Base-by-base conservation (phyloP, 495 filamentous ascomycete species). In the Diplogelasinospora grovesii region DNA sequence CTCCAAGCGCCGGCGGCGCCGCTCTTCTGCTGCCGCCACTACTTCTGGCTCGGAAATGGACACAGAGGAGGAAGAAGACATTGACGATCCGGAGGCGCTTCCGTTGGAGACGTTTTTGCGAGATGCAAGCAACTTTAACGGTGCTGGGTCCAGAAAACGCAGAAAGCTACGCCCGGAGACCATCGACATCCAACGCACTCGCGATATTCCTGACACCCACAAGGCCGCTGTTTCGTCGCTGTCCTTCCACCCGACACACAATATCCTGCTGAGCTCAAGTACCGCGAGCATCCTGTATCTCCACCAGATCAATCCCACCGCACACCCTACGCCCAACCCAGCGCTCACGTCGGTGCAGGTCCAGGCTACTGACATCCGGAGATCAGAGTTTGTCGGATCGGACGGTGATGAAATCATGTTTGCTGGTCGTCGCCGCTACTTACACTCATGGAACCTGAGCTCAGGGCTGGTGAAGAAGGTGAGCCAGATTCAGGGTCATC, bases 391-490 rank as follows among this genome's bases (percentile, higher is more conserved):
- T 63, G 72, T 82, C 26, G 66, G 65, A 3, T 70, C 75, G 26
- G 51, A 61, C 9, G 75, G 78, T 16, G 69, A 75, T 43, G 78
- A 78, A 36, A 81, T 97, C 47, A 83, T 95, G 57, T 81, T 95
- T 37, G 81, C 89, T 18, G 87, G 87, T 34, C 79, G 88, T 4
- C 76, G 93, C 15, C 79, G 83, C 46, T 97, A 92, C 61, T 95
- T 95, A 66, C 92, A 97, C 65, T 80, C 78, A 50, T 98, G 92
- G 92, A 81, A 96, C 56, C 71, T 98, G 3, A 60, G 79, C 27
- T 78, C 83, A 5, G 93, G 92, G 16, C 68, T 68, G 16, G 74
- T 97, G 21, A 83, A 89, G 56, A 94, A 94, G 44, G 64, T 86
- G 16, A 67, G 75, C 13, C 71, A 79, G 36, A 73, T 97, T 29